Evolutionary conservation across 2,329 filamentous ascomycete species (phyloP).

Genomic region (Colletotrichum eleusines): DNA sequence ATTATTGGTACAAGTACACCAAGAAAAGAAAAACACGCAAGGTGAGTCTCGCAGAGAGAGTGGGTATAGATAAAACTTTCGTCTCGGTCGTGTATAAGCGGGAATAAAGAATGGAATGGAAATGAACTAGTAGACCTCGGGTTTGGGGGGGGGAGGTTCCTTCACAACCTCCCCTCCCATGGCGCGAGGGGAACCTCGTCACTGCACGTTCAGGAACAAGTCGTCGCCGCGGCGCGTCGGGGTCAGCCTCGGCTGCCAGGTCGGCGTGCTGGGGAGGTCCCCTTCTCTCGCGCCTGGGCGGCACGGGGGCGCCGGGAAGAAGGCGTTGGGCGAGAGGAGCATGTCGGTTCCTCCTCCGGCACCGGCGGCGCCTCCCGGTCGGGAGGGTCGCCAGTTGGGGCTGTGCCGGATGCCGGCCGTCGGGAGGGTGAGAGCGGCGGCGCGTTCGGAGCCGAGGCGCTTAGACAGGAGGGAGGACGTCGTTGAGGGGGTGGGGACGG

Average conservation of each 20-base stretch:
- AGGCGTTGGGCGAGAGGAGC: constrained; percentile 34
- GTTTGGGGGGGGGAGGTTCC: not conserved
- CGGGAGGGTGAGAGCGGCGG: constrained; percentile 58
- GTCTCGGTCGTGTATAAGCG: constrained; percentile 22
- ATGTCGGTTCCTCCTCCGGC: constrained; percentile 14
- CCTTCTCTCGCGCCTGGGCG: not conserved
- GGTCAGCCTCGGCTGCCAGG: constrained; percentile 74
- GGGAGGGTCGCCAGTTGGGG: constrained; percentile 43
- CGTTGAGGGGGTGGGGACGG: constrained; percentile 45
- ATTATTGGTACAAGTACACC: constrained; percentile 27
- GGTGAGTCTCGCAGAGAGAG: constrained; percentile 13
- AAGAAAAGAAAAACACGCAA: constrained; percentile 10
- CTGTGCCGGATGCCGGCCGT: constrained; percentile 40
- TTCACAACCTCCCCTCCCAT: not conserved
- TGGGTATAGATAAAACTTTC: constrained; percentile 33
- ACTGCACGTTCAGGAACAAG: constrained; percentile 69
- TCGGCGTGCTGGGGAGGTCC: constrained; percentile 61
- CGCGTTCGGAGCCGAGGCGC: constrained; percentile 62
- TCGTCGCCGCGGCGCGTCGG: constrained; percentile 76
- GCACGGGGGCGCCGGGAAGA: constrained; percentile 27
- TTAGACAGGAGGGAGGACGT: constrained; percentile 64
- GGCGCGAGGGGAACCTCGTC: not conserved
- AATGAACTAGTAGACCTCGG: not conserved
- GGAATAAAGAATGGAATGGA: not conserved
- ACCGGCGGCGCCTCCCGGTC: constrained; percentile 14